Conservation (phyloP, 73 alveolate genomes). For the Tetrahymena thermophila region DNA sequence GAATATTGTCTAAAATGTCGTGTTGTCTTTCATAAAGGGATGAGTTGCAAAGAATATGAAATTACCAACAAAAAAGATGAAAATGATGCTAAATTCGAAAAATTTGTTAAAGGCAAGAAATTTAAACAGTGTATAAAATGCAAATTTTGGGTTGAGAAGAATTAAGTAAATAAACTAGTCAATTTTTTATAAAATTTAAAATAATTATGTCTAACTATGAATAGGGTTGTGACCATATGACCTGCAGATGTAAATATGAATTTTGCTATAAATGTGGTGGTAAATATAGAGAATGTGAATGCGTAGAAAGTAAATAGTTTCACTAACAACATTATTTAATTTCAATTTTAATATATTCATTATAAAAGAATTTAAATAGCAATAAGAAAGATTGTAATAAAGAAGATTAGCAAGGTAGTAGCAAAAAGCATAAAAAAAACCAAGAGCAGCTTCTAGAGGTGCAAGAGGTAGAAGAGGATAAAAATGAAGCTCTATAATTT, state of each 20-base stretch:
- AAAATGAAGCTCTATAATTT: neutral
- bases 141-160: conserved; percentile 53
- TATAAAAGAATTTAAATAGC: neutral
- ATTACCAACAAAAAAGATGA: conserved; percentile 26
- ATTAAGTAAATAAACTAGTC: neutral
- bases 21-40: conserved; percentile 47
- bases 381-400: neutral
- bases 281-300: conserved; percentile 41
- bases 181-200: neutral
- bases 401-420: neutral
- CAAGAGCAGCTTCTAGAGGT: neutral
- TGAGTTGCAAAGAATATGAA: conserved; percentile 53
- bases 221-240: conserved; percentile 54
- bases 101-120: conserved; percentile 49
- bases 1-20: conserved; percentile 62
- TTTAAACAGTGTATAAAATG: conserved; percentile 43
- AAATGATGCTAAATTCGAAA: conserved; percentile 41
- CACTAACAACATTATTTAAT: neutral
- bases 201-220: neutral
- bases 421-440: neutral
- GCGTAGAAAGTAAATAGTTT: neutral
- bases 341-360: neutral
- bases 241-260: conserved; percentile 54
- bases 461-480: neutral
- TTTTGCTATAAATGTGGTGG: conserved; percentile 62